Evolutionary conservation across 2,329 filamentous ascomycete genomes (phyloP), one percentile per base, ranked within the genome.

Genomic region (Penicillium expansum): DNA sequence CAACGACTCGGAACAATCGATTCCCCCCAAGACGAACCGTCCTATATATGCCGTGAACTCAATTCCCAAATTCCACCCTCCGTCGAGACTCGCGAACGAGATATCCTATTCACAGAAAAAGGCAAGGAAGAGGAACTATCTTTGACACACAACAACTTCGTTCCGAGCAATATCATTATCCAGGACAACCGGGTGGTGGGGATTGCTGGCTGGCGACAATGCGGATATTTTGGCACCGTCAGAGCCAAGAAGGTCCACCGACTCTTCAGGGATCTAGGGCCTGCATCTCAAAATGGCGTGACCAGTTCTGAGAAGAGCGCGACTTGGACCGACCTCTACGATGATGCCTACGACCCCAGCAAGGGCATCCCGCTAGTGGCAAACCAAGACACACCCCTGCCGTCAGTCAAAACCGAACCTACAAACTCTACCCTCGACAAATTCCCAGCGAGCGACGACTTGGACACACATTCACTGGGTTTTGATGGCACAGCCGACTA

Each of bases 61-160:
- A 74, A 74, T 57, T 57, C 65, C 14, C 65, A 73, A 48, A 42
- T 43, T 13, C 64, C 61, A 16, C 67, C 66, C 4, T 63, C 66
- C 10, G 45, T 66, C 30, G 50, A 61, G 16, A 60, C 65, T 13
- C 52, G 63, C 8, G 74, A 75, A 43, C 67, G 62, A 33, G 65
- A 69, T 51, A 71, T 75, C 55, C 57, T 76, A 9, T 72, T 76
- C 44, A 59, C 62, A 32, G 61, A 67, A n/a, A 67, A 61, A 35
- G 54, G 43, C 29, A 60, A 57, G 38, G 59, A 61, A 27, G 67
- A 74, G 16, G 62, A 67, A 5, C 42, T 76, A 3, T 63, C 49
- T 32, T 59, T 77, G 6, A 68, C 69, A 9, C 75, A 77, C 61
- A 77, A 77, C 52, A 64, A 75, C 48, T 62, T 77, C 64, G 55